Percentiles rank a stretch among this genome's conserved stretches.
Evolutionary conservation across 192 early-diverging fungal species (phyloP).

Genomic region (Coemansia sp.): DNA sequence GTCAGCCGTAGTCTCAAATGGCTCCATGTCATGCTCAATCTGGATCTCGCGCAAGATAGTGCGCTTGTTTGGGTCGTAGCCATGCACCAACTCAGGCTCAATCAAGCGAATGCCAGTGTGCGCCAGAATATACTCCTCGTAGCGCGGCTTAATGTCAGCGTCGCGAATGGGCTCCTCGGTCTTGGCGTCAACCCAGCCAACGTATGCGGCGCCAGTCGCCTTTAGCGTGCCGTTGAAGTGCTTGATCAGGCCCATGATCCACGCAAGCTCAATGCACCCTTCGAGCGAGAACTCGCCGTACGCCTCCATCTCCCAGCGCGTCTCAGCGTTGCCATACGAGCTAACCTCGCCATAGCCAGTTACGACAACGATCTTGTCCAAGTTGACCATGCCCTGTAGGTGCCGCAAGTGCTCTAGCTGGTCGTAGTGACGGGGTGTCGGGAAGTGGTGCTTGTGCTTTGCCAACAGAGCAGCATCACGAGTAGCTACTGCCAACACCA

Average conservation of each 20-base stretch:
- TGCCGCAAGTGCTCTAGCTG: constrained; percentile 63
- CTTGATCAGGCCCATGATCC: constrained; percentile 95
- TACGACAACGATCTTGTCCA: constrained; percentile 87
- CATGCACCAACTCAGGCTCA: constrained; percentile 79
- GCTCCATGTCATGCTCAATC: constrained; percentile 80
- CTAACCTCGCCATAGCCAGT: constrained; percentile 93
- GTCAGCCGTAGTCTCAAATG: constrained; percentile 82
- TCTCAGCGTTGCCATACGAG: constrained; percentile 84
- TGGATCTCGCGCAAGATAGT: constrained; percentile 79
- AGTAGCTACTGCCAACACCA: neutral
- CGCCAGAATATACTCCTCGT: constrained; percentile 82
- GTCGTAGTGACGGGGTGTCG: constrained; percentile 66
- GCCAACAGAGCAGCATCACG: constrained; percentile 61
- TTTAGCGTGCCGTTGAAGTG: constrained; percentile 62
- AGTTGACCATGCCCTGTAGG: constrained; percentile 74
- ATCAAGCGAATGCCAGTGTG: constrained; percentile 62
- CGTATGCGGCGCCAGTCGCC: constrained; percentile 7
- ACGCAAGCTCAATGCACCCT: constrained; percentile 90
- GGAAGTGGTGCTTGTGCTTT: constrained; percentile 87
- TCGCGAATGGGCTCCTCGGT: constrained; percentile 81
- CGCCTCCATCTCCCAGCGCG: constrained; percentile 96
- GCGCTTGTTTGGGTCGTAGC: constrained; percentile 85
- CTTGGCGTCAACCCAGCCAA: constrained; percentile 87
- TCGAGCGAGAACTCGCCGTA: constrained; percentile 54
- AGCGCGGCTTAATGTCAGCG: constrained; percentile 82